Evolutionary conservation across 441 rosid species (phyloP), one percentile per base, ranked within the genome.

Genomic region (Syzygium malaccense): DNA sequence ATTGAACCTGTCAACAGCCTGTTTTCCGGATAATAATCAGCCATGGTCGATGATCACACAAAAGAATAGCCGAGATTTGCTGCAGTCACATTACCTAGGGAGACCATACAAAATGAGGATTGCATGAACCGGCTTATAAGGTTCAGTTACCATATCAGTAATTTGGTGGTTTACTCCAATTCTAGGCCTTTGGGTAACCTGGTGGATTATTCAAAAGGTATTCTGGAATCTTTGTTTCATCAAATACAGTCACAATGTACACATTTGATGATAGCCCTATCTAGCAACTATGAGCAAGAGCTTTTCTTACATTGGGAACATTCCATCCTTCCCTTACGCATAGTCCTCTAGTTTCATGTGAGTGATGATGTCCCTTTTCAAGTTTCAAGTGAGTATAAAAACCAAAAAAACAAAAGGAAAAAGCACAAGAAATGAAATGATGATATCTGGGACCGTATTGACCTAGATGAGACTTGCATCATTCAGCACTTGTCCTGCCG

Each of bases 1-100:
- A 87, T 75, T 19, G 88, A 87, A 45, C 88, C 86, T 51, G 88
- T 87, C 85, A 87, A 57, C 88, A 87, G 32, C 88, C 88, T 87
- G 66, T n/a, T 41, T 84, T 84, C 57, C 45, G 4, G 14, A 84
- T n/a, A 51, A 17, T 48, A 84, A 48, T 41, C 30, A 41, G 56
- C 33, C 86, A 84, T 4, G 9, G 32, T 28, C 18, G 1, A 84
- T 49, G 56, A 23, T 84, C 5, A n/a, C 32, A 1, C n/a, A 55
- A 19, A 41, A 53, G 23, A 51, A 19, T 41, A 84, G n/a, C n/a
- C 12, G 14, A 84, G 17, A 49, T 84, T 49, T 26, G 58, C 86
- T 15, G 86, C 55, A 49, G 53, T 84, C 25, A 48, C 56, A 55
- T 32, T 51, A 84, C 86, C 86, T 53, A 0, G 86, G 58, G 17